Conservation (phyloP, 192 early-diverging fungal species). For the Dissophora ornata region DNA sequence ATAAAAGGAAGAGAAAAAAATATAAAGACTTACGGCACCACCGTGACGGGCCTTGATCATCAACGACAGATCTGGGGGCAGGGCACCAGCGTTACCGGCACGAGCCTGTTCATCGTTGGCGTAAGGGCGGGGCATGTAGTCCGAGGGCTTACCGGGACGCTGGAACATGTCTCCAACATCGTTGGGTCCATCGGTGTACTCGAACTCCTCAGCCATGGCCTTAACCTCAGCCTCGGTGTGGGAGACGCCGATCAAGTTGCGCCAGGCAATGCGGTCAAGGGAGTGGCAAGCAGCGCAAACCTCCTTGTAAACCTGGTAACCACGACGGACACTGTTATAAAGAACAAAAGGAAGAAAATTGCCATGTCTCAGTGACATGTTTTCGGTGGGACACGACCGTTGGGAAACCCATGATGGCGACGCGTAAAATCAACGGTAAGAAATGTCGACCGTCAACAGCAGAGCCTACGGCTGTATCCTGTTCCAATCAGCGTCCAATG, state of each 20-base stretch:
- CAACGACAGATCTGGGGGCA: conserved; percentile 95
- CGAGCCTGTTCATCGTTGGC: conserved; percentile 97
- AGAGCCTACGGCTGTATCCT: too few species aligned
- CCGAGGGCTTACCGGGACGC: conserved; percentile 93
- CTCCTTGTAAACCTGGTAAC: conserved; percentile 99
- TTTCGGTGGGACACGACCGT: too few species aligned
- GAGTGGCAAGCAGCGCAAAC: conserved; percentile 98
- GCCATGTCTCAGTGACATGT: too few species aligned
- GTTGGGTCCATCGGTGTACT: conserved; percentile 94
- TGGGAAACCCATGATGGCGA: too few species aligned
- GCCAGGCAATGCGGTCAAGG: conserved; percentile 92
- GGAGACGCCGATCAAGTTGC: conserved; percentile 94
- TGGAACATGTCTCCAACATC: conserved; percentile 92
- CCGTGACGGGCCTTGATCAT: conserved; percentile 96
- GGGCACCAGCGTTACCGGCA: conserved; percentile 94
- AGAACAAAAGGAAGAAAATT: too few species aligned
- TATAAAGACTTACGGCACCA: conserved; percentile 71
- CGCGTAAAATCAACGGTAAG: too few species aligned
- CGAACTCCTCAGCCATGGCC: conserved; percentile 91
- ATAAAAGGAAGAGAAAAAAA: not conserved
- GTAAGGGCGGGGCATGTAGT: conserved; percentile 91
- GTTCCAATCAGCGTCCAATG: too few species aligned
- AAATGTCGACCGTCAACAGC: too few species aligned
- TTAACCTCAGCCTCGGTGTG: conserved; percentile 94
- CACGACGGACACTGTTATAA: conserved; percentile 87